These are phyloP conservation scores for Trichocomaceae sp. DNA, from an alignment of 2,329 filamentous ascomycete species.

Conservation along the genomic window DNA sequence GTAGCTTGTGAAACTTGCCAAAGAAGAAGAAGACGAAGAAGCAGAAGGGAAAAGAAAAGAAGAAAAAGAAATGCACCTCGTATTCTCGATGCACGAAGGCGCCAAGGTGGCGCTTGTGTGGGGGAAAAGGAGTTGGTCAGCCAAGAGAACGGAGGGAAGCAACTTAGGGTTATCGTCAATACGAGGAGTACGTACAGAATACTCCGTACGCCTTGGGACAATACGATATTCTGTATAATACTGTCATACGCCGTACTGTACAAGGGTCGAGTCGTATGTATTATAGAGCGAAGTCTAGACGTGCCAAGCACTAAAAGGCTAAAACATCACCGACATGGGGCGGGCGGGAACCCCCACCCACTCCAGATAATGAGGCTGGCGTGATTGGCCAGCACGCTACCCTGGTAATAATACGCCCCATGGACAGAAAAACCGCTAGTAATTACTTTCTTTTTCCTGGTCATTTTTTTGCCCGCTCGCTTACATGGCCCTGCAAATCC, in stretches of 20 bases:
- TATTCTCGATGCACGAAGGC: not conserved
- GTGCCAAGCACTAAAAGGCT: not conserved
- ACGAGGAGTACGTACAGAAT: not conserved
- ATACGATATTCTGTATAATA: too few relatives aligned
- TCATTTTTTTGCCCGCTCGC: not conserved
- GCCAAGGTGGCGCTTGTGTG: not conserved
- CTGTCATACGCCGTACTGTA: too few relatives aligned
- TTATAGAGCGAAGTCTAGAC: not conserved
- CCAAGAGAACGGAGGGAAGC: not conserved
- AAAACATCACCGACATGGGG: not conserved
- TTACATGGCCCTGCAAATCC: not conserved
- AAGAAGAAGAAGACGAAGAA: not conserved
- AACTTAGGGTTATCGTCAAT: not conserved
- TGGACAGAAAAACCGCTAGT: not conserved
- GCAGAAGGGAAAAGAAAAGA: not conserved
- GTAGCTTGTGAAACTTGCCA: not conserved
- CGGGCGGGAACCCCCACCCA: not conserved
- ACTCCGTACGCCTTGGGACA: too few relatives aligned
- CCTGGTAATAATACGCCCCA: slow-evolving; percentile 1
- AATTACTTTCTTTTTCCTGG: not conserved
- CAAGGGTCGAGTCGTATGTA: too few relatives aligned
- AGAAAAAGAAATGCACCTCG: not conserved
- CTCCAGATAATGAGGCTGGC: not conserved
- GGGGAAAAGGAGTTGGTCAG: not conserved
- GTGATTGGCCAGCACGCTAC: not conserved